These are phyloP conservation scores for Monosporascus cannonballus DNA, from an alignment of 2,329 filamentous ascomycete species.

Conservation along the genomic window DNA sequence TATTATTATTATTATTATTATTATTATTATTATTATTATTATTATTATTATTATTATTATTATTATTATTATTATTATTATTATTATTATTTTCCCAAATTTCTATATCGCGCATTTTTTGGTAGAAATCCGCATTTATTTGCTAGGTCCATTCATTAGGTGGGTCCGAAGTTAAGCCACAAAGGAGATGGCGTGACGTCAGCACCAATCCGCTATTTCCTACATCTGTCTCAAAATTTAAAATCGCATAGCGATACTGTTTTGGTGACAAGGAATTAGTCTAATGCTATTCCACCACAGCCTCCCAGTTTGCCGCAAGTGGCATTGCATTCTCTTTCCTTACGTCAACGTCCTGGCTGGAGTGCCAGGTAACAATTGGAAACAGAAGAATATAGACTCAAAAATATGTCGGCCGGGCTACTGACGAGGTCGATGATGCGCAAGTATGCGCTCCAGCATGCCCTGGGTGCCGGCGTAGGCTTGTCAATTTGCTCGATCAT, in stretches of 20 bases:
- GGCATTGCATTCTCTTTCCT: no score
- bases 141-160: no score
- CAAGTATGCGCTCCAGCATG: conserved; percentile 15
- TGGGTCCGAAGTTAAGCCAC: background rate
- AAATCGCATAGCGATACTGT: no score
- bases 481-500: conserved; percentile 27
- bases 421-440: conserved; percentile 10
- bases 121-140: background rate
- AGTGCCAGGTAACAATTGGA: no score
- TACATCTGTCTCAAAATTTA: background rate
- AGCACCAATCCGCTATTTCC: background rate
- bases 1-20: no score
- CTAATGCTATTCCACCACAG: no score
- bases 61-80: no score
- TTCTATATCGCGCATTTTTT: background rate
- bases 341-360: no score
- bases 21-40: no score
- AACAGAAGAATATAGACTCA: background rate
- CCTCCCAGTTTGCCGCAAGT: no score
- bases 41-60: no score
- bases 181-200: background rate
- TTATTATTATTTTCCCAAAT: background rate
- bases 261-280: no score
- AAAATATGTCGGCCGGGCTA: conserved; percentile 16
- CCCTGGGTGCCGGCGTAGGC: conserved; percentile 27